A percentile compares a stretch with the other conserved stretches of the same genome.
These are phyloP conservation scores for Escallonia herrerae DNA, from an alignment of 129 eudicot genomes.

Conservation along the genomic window DNA sequence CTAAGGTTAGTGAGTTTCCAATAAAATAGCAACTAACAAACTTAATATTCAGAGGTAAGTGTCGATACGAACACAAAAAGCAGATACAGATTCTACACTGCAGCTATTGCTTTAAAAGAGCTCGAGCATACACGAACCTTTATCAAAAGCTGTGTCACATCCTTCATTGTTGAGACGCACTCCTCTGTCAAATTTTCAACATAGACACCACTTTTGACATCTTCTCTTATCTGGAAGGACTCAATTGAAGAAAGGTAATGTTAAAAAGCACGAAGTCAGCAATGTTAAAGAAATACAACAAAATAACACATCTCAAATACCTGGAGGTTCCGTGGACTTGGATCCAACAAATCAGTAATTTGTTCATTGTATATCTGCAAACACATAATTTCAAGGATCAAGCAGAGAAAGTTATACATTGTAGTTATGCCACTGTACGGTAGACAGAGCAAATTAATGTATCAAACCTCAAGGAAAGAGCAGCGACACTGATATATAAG, in stretches of 20 bases:
- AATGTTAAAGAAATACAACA: background rate
- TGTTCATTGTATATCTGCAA: constrained; percentile 91
- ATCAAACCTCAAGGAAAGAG: constrained; percentile 89
- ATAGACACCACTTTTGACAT: constrained; percentile 82
- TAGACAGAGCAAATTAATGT: background rate
- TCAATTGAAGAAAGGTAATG: background rate
- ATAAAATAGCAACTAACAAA: no score
- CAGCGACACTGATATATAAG: constrained; percentile 90
- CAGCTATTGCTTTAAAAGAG: background rate
- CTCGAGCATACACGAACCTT: constrained; percentile 45
- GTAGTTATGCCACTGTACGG: no score
- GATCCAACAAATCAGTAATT: constrained; percentile 87
- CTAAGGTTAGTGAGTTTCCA: no score
- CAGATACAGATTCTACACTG: background rate
- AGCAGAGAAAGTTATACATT: background rate
- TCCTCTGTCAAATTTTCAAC: constrained; percentile 93
- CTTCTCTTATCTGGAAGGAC: constrained; percentile 65
- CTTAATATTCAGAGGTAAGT: no score
- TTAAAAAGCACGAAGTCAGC: background rate
- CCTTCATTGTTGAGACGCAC: constrained; percentile 64
- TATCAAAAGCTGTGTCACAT: constrained; percentile 69
- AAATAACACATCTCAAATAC: constrained; percentile 14
- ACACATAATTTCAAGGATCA: constrained; percentile 14
- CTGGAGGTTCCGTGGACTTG: constrained; percentile 78
- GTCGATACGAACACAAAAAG: no score